Evolutionary conservation across 176 grass and related monocot species (phyloP).

Genomic region (Zoysia pacifica): DNA sequence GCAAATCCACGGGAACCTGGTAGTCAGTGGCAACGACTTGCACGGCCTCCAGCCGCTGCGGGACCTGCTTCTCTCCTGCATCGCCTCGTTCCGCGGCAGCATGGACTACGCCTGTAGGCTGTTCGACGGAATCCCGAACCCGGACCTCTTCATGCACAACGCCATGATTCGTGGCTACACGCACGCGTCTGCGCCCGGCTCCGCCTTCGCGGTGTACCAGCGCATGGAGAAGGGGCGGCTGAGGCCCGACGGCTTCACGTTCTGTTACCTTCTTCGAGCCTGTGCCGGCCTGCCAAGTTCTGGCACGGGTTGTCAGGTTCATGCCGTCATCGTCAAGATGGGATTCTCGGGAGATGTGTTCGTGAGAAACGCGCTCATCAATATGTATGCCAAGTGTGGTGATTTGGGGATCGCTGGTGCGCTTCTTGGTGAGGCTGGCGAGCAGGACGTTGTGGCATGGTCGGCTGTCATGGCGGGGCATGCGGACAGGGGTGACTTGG

Average conservation of each 20-base stretch:
- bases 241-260: constrained; percentile 45
- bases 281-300: constrained; percentile 19
- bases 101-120: constrained; percentile 51
- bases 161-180: constrained; percentile 41
- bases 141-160: constrained; percentile 61
- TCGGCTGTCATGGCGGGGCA: constrained; percentile 30
- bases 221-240: neutral
- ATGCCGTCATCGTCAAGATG: constrained; percentile 40
- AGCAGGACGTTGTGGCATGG: constrained; percentile 39
- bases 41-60: constrained; percentile 20
- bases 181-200: neutral
- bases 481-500: constrained; percentile 39
- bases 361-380: constrained; percentile 51
- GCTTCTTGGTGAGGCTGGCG: constrained; percentile 30
- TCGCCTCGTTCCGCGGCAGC: constrained; percentile 18
- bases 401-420: constrained; percentile 21
- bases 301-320: constrained; percentile 35
- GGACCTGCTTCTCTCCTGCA: constrained; percentile 32
- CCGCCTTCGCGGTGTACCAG: constrained; percentile 20
- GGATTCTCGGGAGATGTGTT: constrained; percentile 35
- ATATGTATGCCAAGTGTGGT: constrained; percentile 47
- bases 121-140: constrained; percentile 46
- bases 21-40: constrained; percentile 33
- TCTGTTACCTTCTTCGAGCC: constrained; percentile 49
- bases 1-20: constrained; percentile 44